Conservation (phyloP, 1,284 basidiomycete species). For the Phellinidium pouzarii region DNA sequence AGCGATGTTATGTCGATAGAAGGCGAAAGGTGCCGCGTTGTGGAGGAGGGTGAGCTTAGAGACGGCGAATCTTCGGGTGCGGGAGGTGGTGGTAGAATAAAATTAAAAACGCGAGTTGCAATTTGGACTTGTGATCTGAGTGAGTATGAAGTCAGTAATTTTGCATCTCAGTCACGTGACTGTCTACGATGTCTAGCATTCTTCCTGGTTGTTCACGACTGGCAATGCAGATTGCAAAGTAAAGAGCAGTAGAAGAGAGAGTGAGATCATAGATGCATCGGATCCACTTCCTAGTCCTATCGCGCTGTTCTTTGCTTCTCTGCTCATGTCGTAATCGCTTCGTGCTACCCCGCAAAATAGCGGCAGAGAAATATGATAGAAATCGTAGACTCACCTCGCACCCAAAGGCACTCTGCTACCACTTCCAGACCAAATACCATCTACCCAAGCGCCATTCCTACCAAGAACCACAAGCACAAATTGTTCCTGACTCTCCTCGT, state of each 20-base stretch:
- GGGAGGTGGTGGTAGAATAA: conserved; percentile 79
- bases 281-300: neutral
- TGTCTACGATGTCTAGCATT: neutral
- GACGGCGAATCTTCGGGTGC: conserved; percentile 70
- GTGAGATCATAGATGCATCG: neutral
- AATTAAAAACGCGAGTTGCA: conserved; percentile 95
- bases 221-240: neutral
- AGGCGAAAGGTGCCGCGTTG: conserved; percentile 51
- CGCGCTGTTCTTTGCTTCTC: neutral
- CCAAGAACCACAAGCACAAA: conserved; percentile 91
- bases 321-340: neutral
- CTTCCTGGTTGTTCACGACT: neutral
- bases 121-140: conserved; percentile 96
- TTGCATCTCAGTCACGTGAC: conserved; percentile 12
- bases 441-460: conserved; percentile 96
- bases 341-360: conserved; percentile 8
- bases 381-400: conserved; percentile 55
- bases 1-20: conserved; percentile 76
- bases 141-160: conserved; percentile 14
- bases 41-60: conserved; percentile 60
- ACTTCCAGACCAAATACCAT: conserved; percentile 89
- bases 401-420: conserved; percentile 78
- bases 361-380: neutral
- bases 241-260: neutral
- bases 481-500: conserved; percentile 78